Evolutionary conservation across 1,284 basidiomycete genomes (phyloP).

Genomic region (Austropuccinia psidii): DNA sequence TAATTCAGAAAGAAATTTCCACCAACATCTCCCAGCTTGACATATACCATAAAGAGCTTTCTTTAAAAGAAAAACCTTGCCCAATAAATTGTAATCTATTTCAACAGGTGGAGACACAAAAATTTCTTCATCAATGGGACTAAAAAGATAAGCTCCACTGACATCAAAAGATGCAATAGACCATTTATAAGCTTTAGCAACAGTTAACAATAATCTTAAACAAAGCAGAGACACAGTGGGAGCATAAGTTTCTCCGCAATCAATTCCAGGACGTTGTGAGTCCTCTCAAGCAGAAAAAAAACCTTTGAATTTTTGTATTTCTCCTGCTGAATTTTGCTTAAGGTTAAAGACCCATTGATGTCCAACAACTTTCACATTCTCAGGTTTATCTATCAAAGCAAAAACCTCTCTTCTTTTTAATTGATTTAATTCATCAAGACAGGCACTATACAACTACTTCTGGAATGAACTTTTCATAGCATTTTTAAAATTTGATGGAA

Average conservation of each 20-base stretch:
- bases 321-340: not conserved
- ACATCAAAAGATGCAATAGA: not conserved
- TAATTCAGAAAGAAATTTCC: not conserved
- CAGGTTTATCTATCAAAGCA: no score
- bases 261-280: not conserved
- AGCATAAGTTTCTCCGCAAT: conserved; percentile 2
- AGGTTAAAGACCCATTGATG: not conserved
- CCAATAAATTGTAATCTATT: not conserved
- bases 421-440: no score
- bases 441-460: no score
- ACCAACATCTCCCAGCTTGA: not conserved
- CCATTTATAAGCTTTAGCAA: not conserved
- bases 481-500: no score
- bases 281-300: not conserved
- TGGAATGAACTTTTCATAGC: no score
- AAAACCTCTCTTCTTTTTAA: no score
- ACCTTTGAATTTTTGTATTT: not conserved
- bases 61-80: not conserved
- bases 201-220: not conserved
- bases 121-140: not conserved
- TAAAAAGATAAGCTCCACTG: not conserved
- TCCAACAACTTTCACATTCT: no score
- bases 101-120: not conserved
- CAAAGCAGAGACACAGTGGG: not conserved
- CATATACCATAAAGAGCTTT: not conserved